A percentile compares a stretch with the other conserved stretches of the same genome.
Evolutionary conservation across 257 asterid species (phyloP).

Genomic region (Schizonepeta tenuifolia): DNA sequence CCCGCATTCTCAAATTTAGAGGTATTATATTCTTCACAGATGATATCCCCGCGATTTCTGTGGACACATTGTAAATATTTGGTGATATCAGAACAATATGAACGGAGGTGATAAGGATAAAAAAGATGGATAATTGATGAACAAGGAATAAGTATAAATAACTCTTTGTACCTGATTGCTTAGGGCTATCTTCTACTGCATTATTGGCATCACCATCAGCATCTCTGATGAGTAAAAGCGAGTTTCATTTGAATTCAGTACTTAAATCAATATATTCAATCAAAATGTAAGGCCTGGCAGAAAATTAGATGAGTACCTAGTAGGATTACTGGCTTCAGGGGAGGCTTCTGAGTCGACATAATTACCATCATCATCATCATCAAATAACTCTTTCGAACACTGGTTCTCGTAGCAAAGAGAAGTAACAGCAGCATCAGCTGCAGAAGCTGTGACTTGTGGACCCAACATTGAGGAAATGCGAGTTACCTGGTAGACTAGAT

Average conservation of each 20-base stretch:
- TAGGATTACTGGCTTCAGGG: slow-evolving; percentile 46
- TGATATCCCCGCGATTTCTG: slow-evolving; percentile 48
- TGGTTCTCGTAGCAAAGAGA: slow-evolving; percentile 90
- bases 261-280: slow-evolving; percentile 15
- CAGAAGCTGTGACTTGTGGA: slow-evolving; percentile 71
- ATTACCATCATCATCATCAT: slow-evolving; percentile 53
- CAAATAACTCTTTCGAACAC: slow-evolving; percentile 78
- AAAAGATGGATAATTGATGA: slow-evolving; percentile 10
- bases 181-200: slow-evolving; percentile 43
- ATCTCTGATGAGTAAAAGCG: slow-evolving; percentile 41
- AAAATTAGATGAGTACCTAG: slow-evolving; percentile 46
- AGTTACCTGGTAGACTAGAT: slow-evolving; percentile 59
- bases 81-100: slow-evolving; percentile 15
- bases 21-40: slow-evolving; percentile 59
- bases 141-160: not conserved
- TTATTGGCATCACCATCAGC: slow-evolving; percentile 44
- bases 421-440: slow-evolving; percentile 88
- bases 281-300: not conserved
- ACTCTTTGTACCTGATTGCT: slow-evolving; percentile 52
- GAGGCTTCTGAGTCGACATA: slow-evolving; percentile 42
- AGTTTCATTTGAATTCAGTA: slow-evolving; percentile 26
- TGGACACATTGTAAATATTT: slow-evolving; percentile 19
- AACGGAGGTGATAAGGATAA: not conserved
- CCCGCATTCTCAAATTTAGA: slow-evolving; percentile 69
- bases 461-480: slow-evolving; percentile 75